Evolutionary conservation across 2,329 filamentous ascomycete species (phyloP), one percentile per base, ranked within the genome.

Genomic region (Colletotrichum noveboracense): DNA sequence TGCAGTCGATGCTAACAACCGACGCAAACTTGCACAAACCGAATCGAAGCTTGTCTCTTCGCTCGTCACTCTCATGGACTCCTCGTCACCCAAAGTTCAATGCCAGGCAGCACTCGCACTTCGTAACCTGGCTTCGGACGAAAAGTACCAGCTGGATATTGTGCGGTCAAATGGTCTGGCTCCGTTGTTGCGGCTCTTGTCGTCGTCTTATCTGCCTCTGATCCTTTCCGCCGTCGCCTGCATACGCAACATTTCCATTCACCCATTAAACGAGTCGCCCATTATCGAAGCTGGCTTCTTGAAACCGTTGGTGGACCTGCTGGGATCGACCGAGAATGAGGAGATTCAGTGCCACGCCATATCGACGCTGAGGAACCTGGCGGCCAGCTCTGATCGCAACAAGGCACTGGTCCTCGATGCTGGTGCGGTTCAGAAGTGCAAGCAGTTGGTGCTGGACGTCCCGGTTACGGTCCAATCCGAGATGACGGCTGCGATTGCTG

Each of bases 261-360:
- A 99, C 83, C 97, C 97, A 21, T 89, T 96, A 82, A 99, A 99
- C 85, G 97, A 99, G 86, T 98, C 96, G 13, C 97, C 97, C 1
- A 99, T 99, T 78, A 99, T 99, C 81, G 97, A 99, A 82, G 96
- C 96, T 55, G 97, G 96, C 74, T 99, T 99, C 85, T 86, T 99
- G 76, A 96, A 96, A 83, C 97, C 97, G 1, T 87, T 99, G 71
- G 97, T 99, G 28, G 96, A 98, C 79, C 90, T 99, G 2, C 91
- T 99, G 9, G 96, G 97, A 67, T 97, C 96, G 12, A 98, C 96
- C 1, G 96, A 98, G 80, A 98, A 98, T 82, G 97, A 99, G 85
- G 97, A 99, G 83, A 99, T 99, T 67, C 97, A 99, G 84, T 99
- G 97, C 83, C 97, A 99, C 82, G 97, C 97, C 73, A 99, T 99